phyloP scores from a whole-genome alignment of 2,329 filamentous ascomycete genomes.

The Karstenula rhodostoma region DNA sequence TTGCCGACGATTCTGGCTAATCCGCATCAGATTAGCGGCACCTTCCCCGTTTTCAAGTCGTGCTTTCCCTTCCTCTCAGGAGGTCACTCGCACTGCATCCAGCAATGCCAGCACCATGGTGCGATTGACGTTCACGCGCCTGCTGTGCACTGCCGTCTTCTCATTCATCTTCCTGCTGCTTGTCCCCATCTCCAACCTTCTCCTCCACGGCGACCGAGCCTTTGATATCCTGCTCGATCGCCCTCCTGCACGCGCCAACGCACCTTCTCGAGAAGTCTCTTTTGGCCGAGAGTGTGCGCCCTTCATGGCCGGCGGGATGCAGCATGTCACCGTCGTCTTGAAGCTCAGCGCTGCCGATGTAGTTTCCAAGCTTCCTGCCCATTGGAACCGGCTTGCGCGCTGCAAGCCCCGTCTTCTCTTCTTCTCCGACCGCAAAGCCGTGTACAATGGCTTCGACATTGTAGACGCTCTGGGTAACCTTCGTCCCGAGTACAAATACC shows the following conservation, averaged over 20 bases:
- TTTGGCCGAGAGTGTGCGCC: conserved; percentile 46
- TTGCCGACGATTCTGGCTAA: too few relatives aligned
- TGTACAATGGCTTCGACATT: conserved; percentile 59
- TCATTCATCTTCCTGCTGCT: conserved; percentile 31
- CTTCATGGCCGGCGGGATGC: conserved; percentile 42
- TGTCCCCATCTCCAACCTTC: conserved; percentile 28
- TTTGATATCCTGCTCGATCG: conserved; percentile 41
- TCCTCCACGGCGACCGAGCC: conserved; percentile 38
- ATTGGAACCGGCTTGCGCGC: conserved; percentile 62
- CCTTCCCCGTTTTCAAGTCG: too few relatives aligned
- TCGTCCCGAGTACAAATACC: conserved; percentile 47
- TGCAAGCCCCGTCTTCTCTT: conserved; percentile 65
- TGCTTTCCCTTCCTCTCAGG: too few relatives aligned
- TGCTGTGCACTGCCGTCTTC: conserved; percentile 39
- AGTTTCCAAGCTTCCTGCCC: conserved; percentile 63
- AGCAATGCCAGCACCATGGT: conserved; percentile 13
- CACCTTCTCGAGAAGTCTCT: conserved; percentile 27
- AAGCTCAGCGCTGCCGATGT: conserved; percentile 68
- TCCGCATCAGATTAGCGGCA: too few relatives aligned
- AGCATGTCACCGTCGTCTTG: conserved; percentile 63
- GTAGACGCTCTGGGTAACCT: conserved; percentile 57
- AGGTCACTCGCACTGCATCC: too few relatives aligned
- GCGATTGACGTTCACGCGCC: conserved; percentile 47
- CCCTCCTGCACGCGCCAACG: conserved; percentile 25
- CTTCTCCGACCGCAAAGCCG: conserved; percentile 66